Percentiles rank a stretch among this genome's conserved stretches.
Evolutionary conservation across 2,329 filamentous ascomycete genomes (phyloP).

Genomic region (Hypoxylon sp.): DNA sequence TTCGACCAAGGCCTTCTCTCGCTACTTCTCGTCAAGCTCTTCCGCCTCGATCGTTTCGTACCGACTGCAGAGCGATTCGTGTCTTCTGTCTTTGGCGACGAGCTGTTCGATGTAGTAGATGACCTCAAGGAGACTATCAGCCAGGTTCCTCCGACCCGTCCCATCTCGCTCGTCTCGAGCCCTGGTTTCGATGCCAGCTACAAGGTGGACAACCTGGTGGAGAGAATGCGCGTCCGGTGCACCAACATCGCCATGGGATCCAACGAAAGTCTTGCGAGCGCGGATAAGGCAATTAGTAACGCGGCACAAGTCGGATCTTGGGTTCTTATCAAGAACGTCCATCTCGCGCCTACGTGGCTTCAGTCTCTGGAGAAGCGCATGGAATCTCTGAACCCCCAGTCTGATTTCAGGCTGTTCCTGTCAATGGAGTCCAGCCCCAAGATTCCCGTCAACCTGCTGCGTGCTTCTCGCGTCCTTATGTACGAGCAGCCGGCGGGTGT

Average conservation of each 20-base stretch:
- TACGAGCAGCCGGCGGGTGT: slow-evolving; percentile 98
- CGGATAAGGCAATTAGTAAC: slow-evolving; percentile 93
- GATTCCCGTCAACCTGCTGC: slow-evolving; percentile 94
- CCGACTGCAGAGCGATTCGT: slow-evolving; percentile 93
- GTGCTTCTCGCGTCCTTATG: slow-evolving; percentile 92
- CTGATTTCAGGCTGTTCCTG: slow-evolving; percentile 92
- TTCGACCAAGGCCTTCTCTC: slow-evolving; percentile 81
- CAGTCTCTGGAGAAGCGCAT: slow-evolving; percentile 97
- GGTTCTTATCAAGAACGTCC: slow-evolving; percentile 99
- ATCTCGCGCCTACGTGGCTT: slow-evolving; percentile 93
- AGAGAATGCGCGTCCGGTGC: slow-evolving; percentile 81
- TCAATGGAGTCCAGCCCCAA: slow-evolving; percentile 98
- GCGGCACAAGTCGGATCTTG: slow-evolving; percentile 91
- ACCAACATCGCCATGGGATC: slow-evolving; percentile 99
- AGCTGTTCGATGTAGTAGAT: slow-evolving; percentile 82
- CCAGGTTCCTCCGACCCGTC: slow-evolving; percentile 82
- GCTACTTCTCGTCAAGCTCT: slow-evolving; percentile 91
- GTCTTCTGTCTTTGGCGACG: slow-evolving; percentile 80
- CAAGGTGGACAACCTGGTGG: slow-evolving; percentile 96
- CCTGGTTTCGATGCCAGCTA: slow-evolving; percentile 98
- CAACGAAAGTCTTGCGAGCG: slow-evolving; percentile 88
- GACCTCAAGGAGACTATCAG: slow-evolving; percentile 86
- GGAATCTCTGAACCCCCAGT: slow-evolving; percentile 91
- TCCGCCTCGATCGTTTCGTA: slow-evolving; percentile 94
- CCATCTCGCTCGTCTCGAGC: slow-evolving; percentile 91